A percentile compares a stretch with the other conserved stretches of the same genome.
Conservation (phyloP, 2,329 filamentous ascomycete species). For the Pseudogymnoascus sp. region DNA sequence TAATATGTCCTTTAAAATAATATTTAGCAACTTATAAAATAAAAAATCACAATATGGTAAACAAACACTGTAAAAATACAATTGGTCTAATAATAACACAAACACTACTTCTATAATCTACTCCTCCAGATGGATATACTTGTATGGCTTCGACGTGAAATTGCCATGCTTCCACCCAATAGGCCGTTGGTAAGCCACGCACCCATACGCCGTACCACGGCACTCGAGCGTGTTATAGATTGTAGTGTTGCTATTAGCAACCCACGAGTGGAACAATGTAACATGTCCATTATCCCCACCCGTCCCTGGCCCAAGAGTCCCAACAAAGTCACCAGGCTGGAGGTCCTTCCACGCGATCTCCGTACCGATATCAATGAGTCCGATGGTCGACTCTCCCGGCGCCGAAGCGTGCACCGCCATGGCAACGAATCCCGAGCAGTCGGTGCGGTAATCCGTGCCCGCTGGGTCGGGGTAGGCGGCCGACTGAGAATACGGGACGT, state of each 20-base stretch:
- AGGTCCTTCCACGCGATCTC: constrained; percentile 3
- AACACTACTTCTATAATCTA: not conserved
- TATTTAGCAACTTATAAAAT: not conserved
- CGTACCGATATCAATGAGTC: not conserved
- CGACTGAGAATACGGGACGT: not conserved
- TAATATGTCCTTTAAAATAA: not conserved
- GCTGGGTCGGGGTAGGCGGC: not conserved
- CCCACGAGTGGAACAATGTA: not conserved
- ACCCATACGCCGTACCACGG: not conserved
- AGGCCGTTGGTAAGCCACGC: not conserved
- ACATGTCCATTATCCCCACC: constrained; percentile 4
- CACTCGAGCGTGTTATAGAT: constrained; percentile 6
- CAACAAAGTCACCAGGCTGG: not conserved
- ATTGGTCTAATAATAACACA: not conserved
- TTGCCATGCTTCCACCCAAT: not conserved
- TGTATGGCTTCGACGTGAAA: constrained; percentile 5
- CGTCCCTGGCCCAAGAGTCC: not conserved
- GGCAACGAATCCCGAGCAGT: constrained; percentile 1
- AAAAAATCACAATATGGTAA: not conserved
- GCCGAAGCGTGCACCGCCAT: not conserved
- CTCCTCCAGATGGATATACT: not conserved
- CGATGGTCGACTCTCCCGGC: not conserved
- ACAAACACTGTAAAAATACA: not conserved
- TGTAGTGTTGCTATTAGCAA: not conserved
- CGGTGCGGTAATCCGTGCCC: not conserved